Conservation (phyloP, 768 basidiomycete species). For the Suillus cothurnatus region DNA sequence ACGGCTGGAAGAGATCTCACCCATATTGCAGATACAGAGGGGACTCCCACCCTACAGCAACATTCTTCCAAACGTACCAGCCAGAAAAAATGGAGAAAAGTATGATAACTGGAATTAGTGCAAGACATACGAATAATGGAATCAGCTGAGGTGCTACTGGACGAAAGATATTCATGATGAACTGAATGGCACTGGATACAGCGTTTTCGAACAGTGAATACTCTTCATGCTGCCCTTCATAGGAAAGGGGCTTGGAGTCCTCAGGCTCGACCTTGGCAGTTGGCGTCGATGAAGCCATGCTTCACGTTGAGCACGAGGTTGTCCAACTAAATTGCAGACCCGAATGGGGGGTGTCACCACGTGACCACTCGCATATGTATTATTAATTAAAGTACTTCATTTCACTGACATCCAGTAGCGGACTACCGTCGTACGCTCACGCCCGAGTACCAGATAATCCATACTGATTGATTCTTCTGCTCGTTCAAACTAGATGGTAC, state of each 20-base stretch:
- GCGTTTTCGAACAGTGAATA: background rate
- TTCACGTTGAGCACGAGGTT: background rate
- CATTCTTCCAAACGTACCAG: slow-evolving; percentile 71
- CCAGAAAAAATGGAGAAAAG: slow-evolving; percentile 68
- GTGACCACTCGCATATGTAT: background rate
- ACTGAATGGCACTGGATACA: slow-evolving; percentile 22
- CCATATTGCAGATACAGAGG: slow-evolving; percentile 80
- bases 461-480: background rate
- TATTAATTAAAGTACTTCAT: background rate
- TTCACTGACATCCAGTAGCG: too few species aligned
- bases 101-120: slow-evolving; percentile 63
- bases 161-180: slow-evolving; percentile 40
- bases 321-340: background rate
- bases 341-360: background rate
- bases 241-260: slow-evolving; percentile 1
- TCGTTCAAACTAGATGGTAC: slow-evolving; percentile 15
- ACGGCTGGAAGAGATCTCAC: slow-evolving; percentile 41
- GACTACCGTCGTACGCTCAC: background rate
- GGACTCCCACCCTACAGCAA: slow-evolving; percentile 70
- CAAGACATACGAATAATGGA: slow-evolving; percentile 61
- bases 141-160: slow-evolving; percentile 63
- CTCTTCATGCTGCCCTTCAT: background rate
- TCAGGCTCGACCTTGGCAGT: slow-evolving; percentile 9
- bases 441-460: background rate
- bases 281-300: slow-evolving; percentile 8